phyloP scores from a whole-genome alignment of 2,329 filamentous ascomycete species.

The Stagonosporopsis chrysanthemi region DNA sequence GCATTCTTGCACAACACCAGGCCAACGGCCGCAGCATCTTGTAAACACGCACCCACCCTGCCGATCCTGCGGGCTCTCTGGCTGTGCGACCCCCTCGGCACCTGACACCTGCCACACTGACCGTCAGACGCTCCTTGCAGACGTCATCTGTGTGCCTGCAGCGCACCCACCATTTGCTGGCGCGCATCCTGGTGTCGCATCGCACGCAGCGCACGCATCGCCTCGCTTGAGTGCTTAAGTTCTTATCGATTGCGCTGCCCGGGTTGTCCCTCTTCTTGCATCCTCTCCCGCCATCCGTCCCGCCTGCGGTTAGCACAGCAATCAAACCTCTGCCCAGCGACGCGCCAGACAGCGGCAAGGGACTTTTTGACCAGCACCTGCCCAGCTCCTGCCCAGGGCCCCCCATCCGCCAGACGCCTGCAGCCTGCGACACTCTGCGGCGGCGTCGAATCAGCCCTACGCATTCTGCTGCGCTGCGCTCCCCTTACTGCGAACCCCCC shows the following conservation, averaged over 20 bases:
- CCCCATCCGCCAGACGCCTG: constrained; percentile 20
- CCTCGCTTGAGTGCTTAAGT: constrained; percentile 6
- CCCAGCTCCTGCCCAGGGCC: constrained; percentile 23
- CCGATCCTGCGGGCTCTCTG: constrained; percentile 8
- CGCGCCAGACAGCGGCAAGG: constrained; percentile 20
- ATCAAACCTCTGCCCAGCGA: constrained; percentile 10
- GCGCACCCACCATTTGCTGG: constrained; percentile 16
- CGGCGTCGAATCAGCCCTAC: constrained; percentile 36
- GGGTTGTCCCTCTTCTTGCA: constrained; percentile 12
- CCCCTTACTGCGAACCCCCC: constrained; percentile 17
- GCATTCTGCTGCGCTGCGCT: constrained; percentile 12
- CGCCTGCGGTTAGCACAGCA: constrained; percentile 19
- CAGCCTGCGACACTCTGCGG: constrained; percentile 29
- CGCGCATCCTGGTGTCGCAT: constrained; percentile 19
- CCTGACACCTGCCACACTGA: constrained; percentile 18
- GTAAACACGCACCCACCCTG: not conserved
- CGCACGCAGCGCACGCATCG: not conserved
- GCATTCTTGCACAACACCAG: constrained; percentile 13
- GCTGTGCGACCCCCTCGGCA: constrained; percentile 11
- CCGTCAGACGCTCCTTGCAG: constrained; percentile 12
- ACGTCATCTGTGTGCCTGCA: constrained; percentile 17
- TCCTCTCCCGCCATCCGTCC: constrained; percentile 18
- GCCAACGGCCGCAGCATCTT: constrained; percentile 1
- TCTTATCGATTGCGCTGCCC: constrained; percentile 21
- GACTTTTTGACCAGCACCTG: constrained; percentile 8